phyloP scores from a whole-genome alignment of 371 early-diverging fungal species.

The Sporodiniella umbellata region DNA sequence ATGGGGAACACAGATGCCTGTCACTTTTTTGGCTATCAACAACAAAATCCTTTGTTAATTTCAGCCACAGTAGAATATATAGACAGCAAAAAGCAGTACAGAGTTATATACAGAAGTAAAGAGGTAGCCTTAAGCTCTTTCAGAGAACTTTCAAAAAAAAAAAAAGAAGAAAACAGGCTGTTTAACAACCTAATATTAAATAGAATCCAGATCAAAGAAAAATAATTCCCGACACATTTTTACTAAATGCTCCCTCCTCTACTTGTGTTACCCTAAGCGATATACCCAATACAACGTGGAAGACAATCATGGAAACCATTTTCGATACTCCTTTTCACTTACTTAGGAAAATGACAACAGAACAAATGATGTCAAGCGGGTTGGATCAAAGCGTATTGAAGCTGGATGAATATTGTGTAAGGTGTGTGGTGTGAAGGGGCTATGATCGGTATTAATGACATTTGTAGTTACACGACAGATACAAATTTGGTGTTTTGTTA shows the following conservation, averaged over 20 bases:
- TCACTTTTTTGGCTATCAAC: constrained; percentile 21
- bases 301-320: constrained; percentile 18
- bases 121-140: no score
- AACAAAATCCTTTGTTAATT: constrained; percentile 16
- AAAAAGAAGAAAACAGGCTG: no score
- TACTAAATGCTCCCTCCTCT: constrained; percentile 11
- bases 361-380: constrained; percentile 16
- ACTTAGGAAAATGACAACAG: constrained; percentile 7
- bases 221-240: constrained; percentile 14
- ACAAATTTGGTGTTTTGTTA: constrained; percentile 81
- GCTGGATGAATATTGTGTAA: constrained; percentile 28
- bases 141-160: neutral
- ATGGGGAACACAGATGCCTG: constrained; percentile 4
- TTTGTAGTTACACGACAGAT: constrained; percentile 58
- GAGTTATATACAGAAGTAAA: constrained; percentile 23
- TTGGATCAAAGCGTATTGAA: constrained; percentile 25
- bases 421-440: constrained; percentile 1
- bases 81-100: constrained; percentile 13
- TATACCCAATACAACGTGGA: constrained; percentile 16
- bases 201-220: constrained; percentile 16
- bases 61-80: constrained; percentile 12
- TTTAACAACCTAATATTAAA: no score
- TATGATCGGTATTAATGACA: neutral
- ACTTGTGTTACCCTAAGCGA: neutral
- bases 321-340: constrained; percentile 14